phyloP scores from a whole-genome alignment of 2,329 filamentous ascomycete species.

The Sporothrix sp. region DNA sequence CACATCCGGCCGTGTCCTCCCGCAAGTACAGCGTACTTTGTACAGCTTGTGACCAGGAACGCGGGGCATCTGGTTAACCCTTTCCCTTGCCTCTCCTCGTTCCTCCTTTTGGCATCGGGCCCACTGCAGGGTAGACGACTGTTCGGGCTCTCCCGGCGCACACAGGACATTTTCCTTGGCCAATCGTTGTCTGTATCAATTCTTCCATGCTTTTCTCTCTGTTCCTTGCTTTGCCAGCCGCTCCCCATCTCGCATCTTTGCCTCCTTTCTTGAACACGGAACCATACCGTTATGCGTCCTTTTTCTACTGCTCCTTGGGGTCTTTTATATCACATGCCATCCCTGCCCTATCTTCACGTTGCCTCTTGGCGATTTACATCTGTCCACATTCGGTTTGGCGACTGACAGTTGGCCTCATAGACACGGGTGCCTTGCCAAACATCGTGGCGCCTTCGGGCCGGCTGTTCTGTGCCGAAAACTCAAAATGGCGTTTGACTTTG shows the following conservation, averaged over 20 bases:
- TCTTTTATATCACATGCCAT: neutral
- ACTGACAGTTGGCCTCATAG: no score
- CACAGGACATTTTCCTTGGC: neutral
- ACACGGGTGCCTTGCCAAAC: no score
- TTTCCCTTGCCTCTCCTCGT: neutral
- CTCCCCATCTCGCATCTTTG: neutral
- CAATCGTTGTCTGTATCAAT: neutral
- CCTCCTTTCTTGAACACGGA: neutral
- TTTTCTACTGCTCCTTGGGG: neutral
- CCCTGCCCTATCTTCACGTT: no score
- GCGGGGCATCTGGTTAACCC: neutral
- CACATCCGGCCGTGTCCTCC: neutral
- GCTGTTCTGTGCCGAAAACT: no score
- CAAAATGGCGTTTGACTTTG: constrained; percentile 50
- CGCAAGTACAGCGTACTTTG: neutral
- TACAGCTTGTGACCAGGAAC: neutral
- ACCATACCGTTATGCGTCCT: neutral
- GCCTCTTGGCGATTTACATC: no score
- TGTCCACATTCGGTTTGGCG: no score
- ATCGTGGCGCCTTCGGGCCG: no score
- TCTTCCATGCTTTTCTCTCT: neutral
- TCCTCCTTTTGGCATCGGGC: neutral
- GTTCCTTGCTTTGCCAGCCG: neutral
- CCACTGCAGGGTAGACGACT: constrained; percentile 4
- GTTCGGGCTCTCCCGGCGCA: constrained; percentile 11